Base-by-base conservation (phyloP, 1,139 yeast genomes). In the Geotrichum cucujoidarum region DNA sequence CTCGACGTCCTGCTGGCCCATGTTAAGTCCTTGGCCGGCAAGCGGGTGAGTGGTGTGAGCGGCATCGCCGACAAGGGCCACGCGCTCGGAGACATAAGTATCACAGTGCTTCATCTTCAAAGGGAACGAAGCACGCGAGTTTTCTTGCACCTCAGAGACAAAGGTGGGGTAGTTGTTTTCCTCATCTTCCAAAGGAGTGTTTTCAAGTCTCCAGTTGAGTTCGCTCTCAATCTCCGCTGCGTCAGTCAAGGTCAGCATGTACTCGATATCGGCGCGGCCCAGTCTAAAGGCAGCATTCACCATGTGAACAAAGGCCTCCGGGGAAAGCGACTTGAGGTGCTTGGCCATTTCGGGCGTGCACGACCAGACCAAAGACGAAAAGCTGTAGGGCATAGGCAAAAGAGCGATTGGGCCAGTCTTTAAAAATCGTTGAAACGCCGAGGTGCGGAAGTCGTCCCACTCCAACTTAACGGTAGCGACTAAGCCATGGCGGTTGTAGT, bases 11-110 rank as follows among this genome's bases (percentile, higher is more conserved):
- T 84, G 81, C 64, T 90, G 97, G n/a, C 98, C 98, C 95, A 92
- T 89, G 64, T 92, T 92, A 52, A 92, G 76, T 14, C 99, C 98
- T 67, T 94, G 98, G 3, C 99, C 99, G 1, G 97, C 97, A 52
- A 92, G 73, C 2, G 99, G 98, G 64, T 92, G 98, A 1, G 95
- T 87, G 0, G 97, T 84, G 59, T 92, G 99, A 0, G 97, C 98
- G 1, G 99, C 98, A 67, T 92, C 99, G 18, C 99, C 98, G 8
- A 92, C 84, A 18, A 92, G 71, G 0, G 97, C 98, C 30, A 90
- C 77, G 56, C 98, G 74, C 4, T 86, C 90, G 1, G 80, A 78
- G 14, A 87, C 79, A 62, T 94, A 92, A 1, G 86, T 78, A 60
- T 92, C 97, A 2, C 96, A 95, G 61, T 94, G 97, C 22, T 90